Evolutionary conservation across 768 basidiomycete species (phyloP), one percentile per base, ranked within the genome.

Genomic region (Suillus brevipes): DNA sequence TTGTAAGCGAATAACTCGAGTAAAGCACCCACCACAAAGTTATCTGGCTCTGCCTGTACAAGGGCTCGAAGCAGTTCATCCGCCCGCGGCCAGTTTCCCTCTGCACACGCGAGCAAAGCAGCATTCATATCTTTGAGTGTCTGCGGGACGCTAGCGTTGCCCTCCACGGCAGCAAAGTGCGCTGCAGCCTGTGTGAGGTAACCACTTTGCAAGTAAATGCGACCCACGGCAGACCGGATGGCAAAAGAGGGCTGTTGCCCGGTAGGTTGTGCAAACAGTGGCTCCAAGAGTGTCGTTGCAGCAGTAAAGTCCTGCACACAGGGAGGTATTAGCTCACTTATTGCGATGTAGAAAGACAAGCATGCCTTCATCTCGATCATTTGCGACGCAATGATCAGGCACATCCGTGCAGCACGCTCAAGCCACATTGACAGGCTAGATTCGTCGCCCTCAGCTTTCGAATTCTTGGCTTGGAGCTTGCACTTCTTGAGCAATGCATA

Each of bases 301-400:
- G 90, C 89, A 52, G 83, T 77, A 67, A 82, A 88, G 70, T 94
- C 91, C 90, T 92, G 64, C 23, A 23, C 36, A 34, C 9, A n/a
- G 12, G 13, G n/a, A n/a, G 23, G 56, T 50, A 58, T 70, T 49
- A 55, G 16, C 43, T 38, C 28, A 60, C 36, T 31, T n/a, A 52
- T 55, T 31, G 47, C 37, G 62, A 23, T 58, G 45, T 34, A 13
- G 38, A 20, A 50, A 25, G n/a, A 23, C 43, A 12, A 3, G 64
- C 78, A 25, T 55, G 90, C 92, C 82, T 91, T 92, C 88, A 93
- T 92, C 76, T 95, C 93, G 61, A 92, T 80, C 71, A 94, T 77
- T 76, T 94, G 91, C 42, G 89, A 90, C 2, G 92, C 91, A 56
- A 93, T 83, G 66, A 94, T 92, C 62, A 95, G 74, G 62, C 83